Evolutionary conservation across 192 early-diverging fungal species (phyloP).

Genomic region (Entomortierella chlamydospora): DNA sequence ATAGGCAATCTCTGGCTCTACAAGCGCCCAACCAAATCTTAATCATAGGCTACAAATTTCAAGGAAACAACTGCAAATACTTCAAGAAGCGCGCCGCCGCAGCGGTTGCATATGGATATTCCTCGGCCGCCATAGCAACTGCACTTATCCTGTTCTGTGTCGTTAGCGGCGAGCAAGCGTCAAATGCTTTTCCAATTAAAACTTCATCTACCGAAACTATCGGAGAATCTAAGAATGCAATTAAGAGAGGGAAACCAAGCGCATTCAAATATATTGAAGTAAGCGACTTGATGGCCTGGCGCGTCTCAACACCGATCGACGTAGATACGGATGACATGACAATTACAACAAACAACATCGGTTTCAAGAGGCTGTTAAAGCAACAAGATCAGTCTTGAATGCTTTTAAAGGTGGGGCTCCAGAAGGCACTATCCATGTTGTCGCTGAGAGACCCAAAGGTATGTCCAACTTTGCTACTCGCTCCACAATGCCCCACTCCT

Average conservation of each 20-base stretch:
- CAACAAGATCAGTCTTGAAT: not conserved
- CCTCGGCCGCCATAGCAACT: not conserved
- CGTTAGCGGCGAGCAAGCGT: conserved; percentile 19
- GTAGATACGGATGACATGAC: not conserved
- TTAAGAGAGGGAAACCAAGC: conserved; percentile 6
- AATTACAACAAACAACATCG: not conserved
- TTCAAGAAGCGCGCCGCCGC: not conserved
- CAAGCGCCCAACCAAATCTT: not conserved
- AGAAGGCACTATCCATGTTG: conserved; percentile 2
- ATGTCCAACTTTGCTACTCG: conserved; percentile 2
- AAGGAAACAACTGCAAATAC: not conserved
- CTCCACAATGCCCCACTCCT: too few species aligned
- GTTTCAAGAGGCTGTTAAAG: not conserved
- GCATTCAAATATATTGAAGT: conserved; percentile 12
- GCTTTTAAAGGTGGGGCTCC: not conserved
- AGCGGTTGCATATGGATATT: not conserved
- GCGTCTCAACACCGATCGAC: not conserved
- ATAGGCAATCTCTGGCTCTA: not conserved
- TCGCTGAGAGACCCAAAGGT: conserved; percentile 19
- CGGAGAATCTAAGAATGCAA: conserved; percentile 12
- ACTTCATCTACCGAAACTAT: not conserved
- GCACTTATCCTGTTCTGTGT: conserved; percentile 28
- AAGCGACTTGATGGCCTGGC: conserved; percentile 19
- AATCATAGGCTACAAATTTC: not conserved
- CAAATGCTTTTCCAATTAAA: conserved; percentile 18